Evolutionary conservation across 805 yeast genomes (phyloP), one percentile per base, ranked within the genome.

Genomic region (Debaryomyces prosopidis): DNA sequence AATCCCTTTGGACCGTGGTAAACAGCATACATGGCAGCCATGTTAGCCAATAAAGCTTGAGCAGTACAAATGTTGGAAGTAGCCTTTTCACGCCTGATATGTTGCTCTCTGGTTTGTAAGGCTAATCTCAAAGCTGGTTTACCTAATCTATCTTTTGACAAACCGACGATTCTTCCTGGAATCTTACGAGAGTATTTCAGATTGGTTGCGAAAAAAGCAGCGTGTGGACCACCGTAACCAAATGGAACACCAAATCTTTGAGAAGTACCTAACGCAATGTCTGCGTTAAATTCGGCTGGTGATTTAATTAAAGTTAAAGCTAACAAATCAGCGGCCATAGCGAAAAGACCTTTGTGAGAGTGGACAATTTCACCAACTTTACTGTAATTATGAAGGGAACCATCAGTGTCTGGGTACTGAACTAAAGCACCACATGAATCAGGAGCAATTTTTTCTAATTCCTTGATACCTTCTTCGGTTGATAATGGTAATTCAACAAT

Each of bases 151-250:
- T 92, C 99, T 63, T 88, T 89, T 33, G 96, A 84, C 34, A 88
- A 82, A 61, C 99, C 99, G 44, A 94, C 91, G 45, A 94, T 80
- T 71, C 99, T 81, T 36, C 99, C 99, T 2, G 99, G 99, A 65
- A 94, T 89, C 68, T 91, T 94, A 63, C 99, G 82, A 62, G 89
- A 88, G 55, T 86, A 76, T 45, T 82, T 77, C 48, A 83, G 81
- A n/a, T 81, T 77, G 34, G 92, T 96, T 7, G 98, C 89, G 57
- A 94, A 91, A 70, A 89, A 94, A 0, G 96, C 99, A 39, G 99
- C 98, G 66, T 94, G 99, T 3, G 99, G 99, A 16, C 99, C 99
- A 60, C 99, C 99, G 63, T 83, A 94, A 5, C 98, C 99, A 73
- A 92, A 80, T 44, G 99, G 98, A 33, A 94, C 97, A 59, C 99